These are phyloP conservation scores for Suhomyces choctaworum DNA, from an alignment of 1,139 yeast genomes.

Conservation along the genomic window DNA sequence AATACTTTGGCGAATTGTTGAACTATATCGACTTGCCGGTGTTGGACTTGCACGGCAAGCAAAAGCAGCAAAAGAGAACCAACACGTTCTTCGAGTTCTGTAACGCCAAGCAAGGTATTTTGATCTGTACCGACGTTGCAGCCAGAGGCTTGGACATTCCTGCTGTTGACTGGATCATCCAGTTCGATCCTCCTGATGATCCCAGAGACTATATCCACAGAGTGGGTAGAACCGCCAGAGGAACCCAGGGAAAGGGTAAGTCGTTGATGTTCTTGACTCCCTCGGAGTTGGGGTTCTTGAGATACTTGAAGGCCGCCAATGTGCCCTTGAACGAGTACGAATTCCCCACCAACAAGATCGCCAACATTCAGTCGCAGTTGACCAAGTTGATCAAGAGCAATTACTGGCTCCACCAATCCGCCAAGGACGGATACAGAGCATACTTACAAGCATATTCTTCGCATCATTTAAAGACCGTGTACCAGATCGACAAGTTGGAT, in stretches of 20 bases:
- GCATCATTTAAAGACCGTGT: slow-evolving; percentile 92
- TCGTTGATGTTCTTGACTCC: slow-evolving; percentile 95
- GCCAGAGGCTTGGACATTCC: slow-evolving; percentile 35
- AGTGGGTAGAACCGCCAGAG: slow-evolving; percentile 44
- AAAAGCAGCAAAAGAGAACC: slow-evolving; percentile 96
- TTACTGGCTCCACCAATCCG: slow-evolving; percentile 92
- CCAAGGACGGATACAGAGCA: slow-evolving; percentile 96
- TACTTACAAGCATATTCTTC: slow-evolving; percentile 96
- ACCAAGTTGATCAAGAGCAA: slow-evolving; percentile 89
- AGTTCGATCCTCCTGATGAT: slow-evolving; percentile 73
- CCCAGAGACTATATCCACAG: slow-evolving; percentile 59
- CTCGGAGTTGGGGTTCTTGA: slow-evolving; percentile 86
- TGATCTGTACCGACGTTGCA: slow-evolving; percentile 33
- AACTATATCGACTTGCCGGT: slow-evolving; percentile 97
- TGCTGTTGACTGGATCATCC: slow-evolving; percentile 32
- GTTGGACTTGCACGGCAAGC: slow-evolving; percentile 93
- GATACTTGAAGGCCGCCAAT: slow-evolving; percentile 93
- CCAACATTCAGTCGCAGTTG: slow-evolving; percentile 91
- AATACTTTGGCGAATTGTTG: slow-evolving; percentile 89
- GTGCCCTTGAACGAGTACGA: slow-evolving; percentile 97
- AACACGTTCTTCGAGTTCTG: slow-evolving; percentile 97
- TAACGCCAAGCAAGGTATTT: slow-evolving; percentile 72
- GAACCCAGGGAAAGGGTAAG: slow-evolving; percentile 86
- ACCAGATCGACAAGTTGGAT: slow-evolving; percentile 92
- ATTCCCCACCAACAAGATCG: slow-evolving; percentile 89